Base-by-base conservation (phyloP, 352 stramenopile species). In the Hyaloperonospora brassicae region DNA sequence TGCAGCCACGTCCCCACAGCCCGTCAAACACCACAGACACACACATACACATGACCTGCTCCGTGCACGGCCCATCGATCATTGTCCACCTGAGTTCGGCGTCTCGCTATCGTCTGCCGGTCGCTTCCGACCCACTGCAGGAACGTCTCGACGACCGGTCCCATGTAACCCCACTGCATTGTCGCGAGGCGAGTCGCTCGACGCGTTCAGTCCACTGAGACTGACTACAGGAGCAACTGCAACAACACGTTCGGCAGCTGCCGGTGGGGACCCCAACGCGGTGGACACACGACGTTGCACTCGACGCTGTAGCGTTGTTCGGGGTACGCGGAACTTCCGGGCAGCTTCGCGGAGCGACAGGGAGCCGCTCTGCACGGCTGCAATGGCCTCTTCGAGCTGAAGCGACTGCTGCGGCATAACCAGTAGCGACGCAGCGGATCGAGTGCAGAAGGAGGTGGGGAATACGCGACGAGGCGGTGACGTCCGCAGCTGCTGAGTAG, bases 271-370 rank as follows among this genome's bases (percentile, higher is more conserved):
- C n/a, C 23, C 46, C 5, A 50, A 49, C 30, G 47, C 60, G 52
- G 47, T 46, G 1, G 58, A 54, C 34, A 17, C 40, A 23, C 39
- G 43, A 11, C 52, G 56, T 36, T 64, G 50, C 30, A 87, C 64
- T 23, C 83, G 84, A 46, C 84, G 78, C 62, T 94, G 84, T 41
- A 94, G 54, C 25, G 84, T 94, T 12, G 79, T 87, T 22, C 82
- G 72, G 2, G 79, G 68, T 24, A 94, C 73, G 14, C 66, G 61
- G 61, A 79, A 87, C 62, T 75, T 81, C 23, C 81, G 79, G 6
- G 84, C 72, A 1, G 81, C 84, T 59, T 90, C 67, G 11, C 84
- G 76, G 23, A 94, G 70, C 6, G 84, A 83, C 63, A 90, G 84
- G 42, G 66, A 68, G 31, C 72, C 66, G 25, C 65, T 65, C 1